Base-by-base conservation (phyloP, 1,284 basidiomycete species). In the Ceratobasidium sp. region DNA sequence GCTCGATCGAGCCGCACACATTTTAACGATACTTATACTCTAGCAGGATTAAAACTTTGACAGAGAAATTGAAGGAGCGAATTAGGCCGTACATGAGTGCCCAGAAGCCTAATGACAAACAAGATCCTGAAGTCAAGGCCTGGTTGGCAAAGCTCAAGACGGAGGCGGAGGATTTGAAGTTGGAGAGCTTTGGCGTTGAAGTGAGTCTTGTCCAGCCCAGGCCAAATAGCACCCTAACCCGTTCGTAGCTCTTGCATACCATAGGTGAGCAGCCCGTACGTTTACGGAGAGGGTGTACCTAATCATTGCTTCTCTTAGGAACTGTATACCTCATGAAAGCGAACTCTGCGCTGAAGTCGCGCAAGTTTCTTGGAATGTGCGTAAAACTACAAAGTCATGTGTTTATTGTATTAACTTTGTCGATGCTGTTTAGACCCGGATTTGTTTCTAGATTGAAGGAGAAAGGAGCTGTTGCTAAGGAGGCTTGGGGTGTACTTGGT, bases 171-270 rank as follows among this genome's bases (percentile, higher is more conserved):
- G 98, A 99, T 83, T 82, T 99, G 79, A 99, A 98, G 85, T 83
- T 98, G 73, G 98, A 99, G 84, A 97, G 95, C 77, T 99, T 99
- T 81, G 98, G 98, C 72, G 91, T 99, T 50, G 97, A 98, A 88
- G 91, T 96, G 76, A 76, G 83, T 74, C 44, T 18, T 2, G 18
- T 43, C 21, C 16, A 47, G 38, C 9, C 21, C 44, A 5, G 54
- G 14, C 0, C n/a, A 32, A 41, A n/a, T 59, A 14, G 43, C 26
- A 30, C 28, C 2, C 11, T n/a, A 28, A 32, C 26, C 28, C 23
- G 52, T 57, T 30, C 23, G 4, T 44, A 59, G 41, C 66, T 73
- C 41, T 30, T 74, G n/a, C 47, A 72, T 44, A 66, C 75, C 7
- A 69, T 72, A 32, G 75, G 75, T 74, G 38, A 57, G 52, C 1